Conservation (phyloP, 2,329 filamentous ascomycete species). For the Nothomitra cinnamomea region DNA sequence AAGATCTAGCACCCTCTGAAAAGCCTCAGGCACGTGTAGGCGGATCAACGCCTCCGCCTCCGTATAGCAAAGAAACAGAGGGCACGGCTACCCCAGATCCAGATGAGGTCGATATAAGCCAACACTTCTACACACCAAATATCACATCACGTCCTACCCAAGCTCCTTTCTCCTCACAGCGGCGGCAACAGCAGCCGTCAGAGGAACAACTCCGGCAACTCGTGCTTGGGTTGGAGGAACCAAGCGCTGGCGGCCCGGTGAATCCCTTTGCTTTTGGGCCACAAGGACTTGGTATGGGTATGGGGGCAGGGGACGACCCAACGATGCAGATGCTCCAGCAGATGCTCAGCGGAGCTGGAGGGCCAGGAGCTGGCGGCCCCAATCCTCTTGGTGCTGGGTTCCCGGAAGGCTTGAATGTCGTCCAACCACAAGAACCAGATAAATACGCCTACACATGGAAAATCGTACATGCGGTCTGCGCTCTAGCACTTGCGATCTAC, state of each 20-base stretch:
- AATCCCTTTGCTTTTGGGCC: not conserved
- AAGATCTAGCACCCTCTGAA: not conserved
- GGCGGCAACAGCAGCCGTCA: not conserved
- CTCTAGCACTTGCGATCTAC: conserved; percentile 52
- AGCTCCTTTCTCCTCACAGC: not conserved
- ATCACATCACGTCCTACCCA: conserved; percentile 8
- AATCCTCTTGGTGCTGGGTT: conserved; percentile 24
- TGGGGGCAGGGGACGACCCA: conserved; percentile 33
- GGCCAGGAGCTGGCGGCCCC: conserved; percentile 18
- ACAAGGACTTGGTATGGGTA: not conserved
- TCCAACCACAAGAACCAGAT: conserved; percentile 22
- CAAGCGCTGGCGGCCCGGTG: not conserved
- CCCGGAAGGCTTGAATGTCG: conserved; percentile 13
- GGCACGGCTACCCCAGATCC: conserved; percentile 11
- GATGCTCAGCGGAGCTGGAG: conserved; percentile 37
- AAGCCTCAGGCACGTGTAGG: conserved; percentile 20
- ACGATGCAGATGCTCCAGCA: conserved; percentile 64
- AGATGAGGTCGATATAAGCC: conserved; percentile 17
- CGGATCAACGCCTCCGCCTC: conserved; percentile 13
- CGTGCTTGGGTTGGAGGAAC: not conserved
- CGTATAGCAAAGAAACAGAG: conserved; percentile 16
- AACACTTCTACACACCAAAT: conserved; percentile 31
- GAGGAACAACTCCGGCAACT: conserved; percentile 1
- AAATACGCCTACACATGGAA: conserved; percentile 45
- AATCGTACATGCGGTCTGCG: conserved; percentile 55